phyloP scores from a whole-genome alignment of 2,329 filamentous ascomycete genomes.

The Dryadomyces quercivorus region DNA sequence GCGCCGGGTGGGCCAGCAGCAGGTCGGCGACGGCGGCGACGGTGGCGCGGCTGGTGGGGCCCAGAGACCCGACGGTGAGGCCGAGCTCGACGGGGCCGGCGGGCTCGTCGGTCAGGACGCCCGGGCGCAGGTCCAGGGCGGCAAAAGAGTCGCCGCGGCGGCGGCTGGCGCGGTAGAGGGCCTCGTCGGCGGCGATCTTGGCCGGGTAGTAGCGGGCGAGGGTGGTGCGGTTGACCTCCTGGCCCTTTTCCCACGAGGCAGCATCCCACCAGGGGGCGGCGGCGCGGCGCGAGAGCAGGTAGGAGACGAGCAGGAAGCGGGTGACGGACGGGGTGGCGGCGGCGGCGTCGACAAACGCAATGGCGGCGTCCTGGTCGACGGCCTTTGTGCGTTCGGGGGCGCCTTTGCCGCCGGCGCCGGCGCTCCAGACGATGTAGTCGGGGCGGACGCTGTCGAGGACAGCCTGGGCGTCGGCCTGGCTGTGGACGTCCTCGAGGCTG shows the following conservation, averaged over 20 bases:
- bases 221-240: slow-evolving; percentile 26
- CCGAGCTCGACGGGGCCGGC: slow-evolving; percentile 36
- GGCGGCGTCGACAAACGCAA: slow-evolving; percentile 48
- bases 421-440: slow-evolving; percentile 58
- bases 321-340: slow-evolving; percentile 39
- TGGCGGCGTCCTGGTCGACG: slow-evolving; percentile 52
- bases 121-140: slow-evolving; percentile 42
- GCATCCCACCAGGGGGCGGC: slow-evolving; percentile 44
- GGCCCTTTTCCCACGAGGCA: slow-evolving; percentile 30
- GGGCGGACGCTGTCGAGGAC: slow-evolving; percentile 49
- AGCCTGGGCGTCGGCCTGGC: slow-evolving; percentile 44
- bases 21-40: slow-evolving; percentile 47
- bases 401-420: slow-evolving; percentile 51
- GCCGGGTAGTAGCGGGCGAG: slow-evolving; percentile 46
- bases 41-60: slow-evolving; percentile 39
- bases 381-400: slow-evolving; percentile 28
- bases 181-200: slow-evolving; percentile 48
- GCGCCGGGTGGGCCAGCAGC: slow-evolving; percentile 35
- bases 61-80: slow-evolving; percentile 25
- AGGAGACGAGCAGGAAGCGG: slow-evolving; percentile 54
- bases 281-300: slow-evolving; percentile 38
- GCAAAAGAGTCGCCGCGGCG: slow-evolving; percentile 25
- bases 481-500: slow-evolving; percentile 60
- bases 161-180: slow-evolving; percentile 35
- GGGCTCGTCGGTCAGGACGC: slow-evolving; percentile 32